Base-by-base conservation (phyloP, 495 filamentous ascomycete species). In the Tuber umbilicatum region DNA sequence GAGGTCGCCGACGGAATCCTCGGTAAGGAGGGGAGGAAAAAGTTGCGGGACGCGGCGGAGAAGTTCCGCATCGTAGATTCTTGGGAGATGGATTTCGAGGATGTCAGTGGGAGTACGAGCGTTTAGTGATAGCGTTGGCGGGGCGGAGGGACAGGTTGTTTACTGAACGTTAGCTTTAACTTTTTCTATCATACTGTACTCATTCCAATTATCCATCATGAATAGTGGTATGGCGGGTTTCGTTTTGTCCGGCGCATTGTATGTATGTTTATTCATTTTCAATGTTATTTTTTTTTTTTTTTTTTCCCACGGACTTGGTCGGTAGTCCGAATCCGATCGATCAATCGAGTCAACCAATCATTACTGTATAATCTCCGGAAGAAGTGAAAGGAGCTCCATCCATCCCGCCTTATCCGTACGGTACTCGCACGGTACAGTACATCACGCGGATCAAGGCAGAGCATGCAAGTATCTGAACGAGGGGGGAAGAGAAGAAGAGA, bases 1-100 rank as follows among this genome's bases (percentile, higher is more conserved):
- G 78, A 80, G 35, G 21, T 76, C 6, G 74, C 42, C 19, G 76
- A 64, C 23, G 76, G 64, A 9, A 10, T 69, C 31, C 42, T 72
- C 5, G 71, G 55, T 37, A 71, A 70, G 60, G 40, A 41, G 21
- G 79, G 75, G 47, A 78, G 80, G 21, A 83, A 77, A 55, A 84
- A 85, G 79, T 76, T 89, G 69, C 84, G 84, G 75, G 79, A 79
- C 27, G 81, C 83, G 31, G 84, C 79, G 74, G 83, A 83, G 76
- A 91, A 91, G 76, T 93, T 93, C 81, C 85, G 86, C 45, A 88
- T 91, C 80, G 85, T 93, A 47, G 91, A 93, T 84, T 81, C 87
- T 75, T 92, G 90, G 90, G 83, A 91, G 76, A 86, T 93, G 87
- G 90, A 91, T 73, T 93, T 91, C 85, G 91, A 93, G 82, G 87